Evolutionary conservation across 116 monocot genomes (phyloP), one percentile per base, ranked within the genome.

Genomic region (Zostera marina): DNA sequence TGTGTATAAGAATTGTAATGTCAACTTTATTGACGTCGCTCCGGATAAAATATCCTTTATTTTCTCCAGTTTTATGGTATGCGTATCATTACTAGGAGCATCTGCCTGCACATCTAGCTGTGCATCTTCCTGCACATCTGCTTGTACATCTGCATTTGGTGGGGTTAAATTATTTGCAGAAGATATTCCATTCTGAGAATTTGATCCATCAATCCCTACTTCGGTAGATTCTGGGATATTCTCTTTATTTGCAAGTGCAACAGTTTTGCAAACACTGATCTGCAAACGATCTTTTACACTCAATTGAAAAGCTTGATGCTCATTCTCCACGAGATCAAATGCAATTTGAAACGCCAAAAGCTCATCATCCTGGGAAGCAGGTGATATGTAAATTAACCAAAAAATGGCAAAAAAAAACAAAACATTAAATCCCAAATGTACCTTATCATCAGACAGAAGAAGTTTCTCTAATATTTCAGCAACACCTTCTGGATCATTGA

Each of bases 281-380:
- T 71, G 70, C 5, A 98, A 71, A 15, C 61, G 67, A 58, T 86
- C 82, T 59, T 71, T 78, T 39, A 86, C 82, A 66, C 70, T 80
- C 39, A 98, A 60, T 9, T 89, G 68, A 61, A 98, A 98, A 20
- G 98, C 98, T 63, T 98, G 98, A 40, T 85, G 70, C 72, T 98
- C 98, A 69, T 98, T 98, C 68, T 89, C 98, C 39, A 86, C 76
- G 0, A 98, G 86, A 74, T 98, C 98, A 69, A 98, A 98, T 23
- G 90, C 85, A 64, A 98, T 90, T 64, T 98, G 98, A 63, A 80
- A 98, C 44, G 86, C 83, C 54, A 90, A 59, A 39, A 98, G 82
- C 53, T 78, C 83, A 70, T 98, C 90, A 71, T 90, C 90, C 98
- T 98, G 78, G 38, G 72, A 67, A 71, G 56, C 16, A 52, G 42